phyloP scores from a whole-genome alignment of 805 yeast species.

The Yamadazyma paraphyllophila region DNA sequence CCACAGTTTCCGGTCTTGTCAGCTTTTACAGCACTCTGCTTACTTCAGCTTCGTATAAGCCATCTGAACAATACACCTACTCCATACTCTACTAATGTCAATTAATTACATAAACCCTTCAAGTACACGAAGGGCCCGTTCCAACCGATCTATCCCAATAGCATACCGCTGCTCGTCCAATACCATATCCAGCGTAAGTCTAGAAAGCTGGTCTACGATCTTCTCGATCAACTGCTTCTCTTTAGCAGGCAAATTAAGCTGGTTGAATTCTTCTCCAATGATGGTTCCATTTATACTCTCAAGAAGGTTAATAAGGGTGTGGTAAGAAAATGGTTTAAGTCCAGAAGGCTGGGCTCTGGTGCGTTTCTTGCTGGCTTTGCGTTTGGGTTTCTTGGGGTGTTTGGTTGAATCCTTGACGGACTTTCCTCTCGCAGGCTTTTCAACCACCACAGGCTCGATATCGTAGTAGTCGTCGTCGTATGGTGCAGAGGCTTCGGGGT shows the following conservation, averaged over 20 bases:
- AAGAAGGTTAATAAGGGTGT: slow-evolving; percentile 48
- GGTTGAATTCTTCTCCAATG: slow-evolving; percentile 69
- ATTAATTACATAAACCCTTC: slow-evolving; percentile 62
- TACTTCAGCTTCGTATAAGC: no score
- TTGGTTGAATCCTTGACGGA: slow-evolving; percentile 31
- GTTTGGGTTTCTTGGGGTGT: slow-evolving; percentile 20
- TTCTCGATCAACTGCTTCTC: slow-evolving; percentile 81
- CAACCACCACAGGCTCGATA: slow-evolving; percentile 34
- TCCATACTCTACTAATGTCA: no score
- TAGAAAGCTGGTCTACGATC: slow-evolving; percentile 78
- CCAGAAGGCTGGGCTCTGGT: slow-evolving; percentile 9
- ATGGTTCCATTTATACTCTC: slow-evolving; percentile 61
- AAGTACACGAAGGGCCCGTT: slow-evolving; percentile 77
- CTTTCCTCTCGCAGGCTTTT: slow-evolving; percentile 31
- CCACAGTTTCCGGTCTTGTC: no score
- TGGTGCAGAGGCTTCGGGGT: not conserved
- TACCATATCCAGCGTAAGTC: slow-evolving; percentile 89
- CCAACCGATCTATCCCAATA: slow-evolving; percentile 76
- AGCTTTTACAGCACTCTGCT: no score
- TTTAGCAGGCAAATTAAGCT: slow-evolving; percentile 66
- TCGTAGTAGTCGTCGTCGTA: slow-evolving; percentile 35
- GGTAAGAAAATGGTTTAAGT: slow-evolving; percentile 39
- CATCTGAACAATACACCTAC: no score
- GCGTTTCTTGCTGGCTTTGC: slow-evolving; percentile 14
- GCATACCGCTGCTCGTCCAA: slow-evolving; percentile 76